Evolutionary conservation across 306 rosid genomes (phyloP).

Genomic region (Prunus mira): DNA sequence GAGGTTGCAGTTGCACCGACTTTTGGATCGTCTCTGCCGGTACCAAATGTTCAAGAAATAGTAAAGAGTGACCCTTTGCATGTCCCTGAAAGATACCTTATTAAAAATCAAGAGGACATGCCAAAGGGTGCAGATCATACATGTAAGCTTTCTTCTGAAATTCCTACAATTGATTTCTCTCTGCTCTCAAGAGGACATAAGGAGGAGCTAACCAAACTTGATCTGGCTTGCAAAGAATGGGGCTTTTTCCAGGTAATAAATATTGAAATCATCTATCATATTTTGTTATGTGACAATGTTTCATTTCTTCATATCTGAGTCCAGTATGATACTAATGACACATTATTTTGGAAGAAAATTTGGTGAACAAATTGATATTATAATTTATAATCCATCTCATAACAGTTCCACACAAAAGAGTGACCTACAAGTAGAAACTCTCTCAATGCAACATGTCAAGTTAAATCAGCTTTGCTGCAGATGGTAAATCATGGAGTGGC

Average conservation of each 20-base stretch:
- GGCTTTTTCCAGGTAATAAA: conserved; percentile 33
- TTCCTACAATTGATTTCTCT: conserved; percentile 26
- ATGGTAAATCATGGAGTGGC: conserved; percentile 30
- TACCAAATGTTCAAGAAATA: conserved; percentile 43
- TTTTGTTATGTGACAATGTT: background rate
- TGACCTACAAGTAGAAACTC: too few species aligned
- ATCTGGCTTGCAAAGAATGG: conserved; percentile 34
- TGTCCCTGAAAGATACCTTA: conserved; percentile 27
- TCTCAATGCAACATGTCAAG: background rate
- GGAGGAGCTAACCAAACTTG: conserved; percentile 23
- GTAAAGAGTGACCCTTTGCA: conserved; percentile 24
- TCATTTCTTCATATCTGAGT: background rate
- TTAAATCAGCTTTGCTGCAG: background rate
- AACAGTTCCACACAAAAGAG: background rate
- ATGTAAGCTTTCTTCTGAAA: conserved; percentile 1
- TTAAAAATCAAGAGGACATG: conserved; percentile 17
- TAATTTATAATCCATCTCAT: background rate
- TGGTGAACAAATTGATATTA: background rate
- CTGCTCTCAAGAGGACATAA: conserved; percentile 16
- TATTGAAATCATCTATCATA: background rate
- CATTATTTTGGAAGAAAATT: background rate
- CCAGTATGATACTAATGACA: background rate
- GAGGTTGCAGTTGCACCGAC: background rate
- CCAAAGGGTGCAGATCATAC: background rate
- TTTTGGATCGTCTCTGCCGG: conserved; percentile 12